These are phyloP conservation scores for Pythium plurisporium DNA, from an alignment of 352 stramenopile species.

Conservation along the genomic window DNA sequence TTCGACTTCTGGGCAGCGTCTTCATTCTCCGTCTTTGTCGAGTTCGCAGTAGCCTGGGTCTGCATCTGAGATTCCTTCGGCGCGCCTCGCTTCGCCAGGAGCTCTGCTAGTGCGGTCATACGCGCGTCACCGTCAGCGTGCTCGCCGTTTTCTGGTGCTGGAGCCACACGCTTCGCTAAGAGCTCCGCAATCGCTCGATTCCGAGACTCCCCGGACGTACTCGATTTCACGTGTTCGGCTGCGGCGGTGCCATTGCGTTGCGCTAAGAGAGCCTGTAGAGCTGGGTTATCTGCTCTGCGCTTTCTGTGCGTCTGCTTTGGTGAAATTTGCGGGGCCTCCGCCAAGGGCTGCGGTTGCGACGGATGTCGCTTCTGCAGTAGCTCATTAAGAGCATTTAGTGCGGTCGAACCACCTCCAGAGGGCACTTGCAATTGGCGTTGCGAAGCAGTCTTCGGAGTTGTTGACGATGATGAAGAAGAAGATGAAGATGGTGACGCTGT, in stretches of 20 bases:
- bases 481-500: slow-evolving; percentile 11
- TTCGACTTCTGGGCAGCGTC: slow-evolving; percentile 8
- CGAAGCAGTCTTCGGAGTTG: slow-evolving; percentile 2
- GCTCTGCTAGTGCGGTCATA: slow-evolving; percentile 23
- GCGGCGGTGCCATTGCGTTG: slow-evolving; percentile 6
- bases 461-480: slow-evolving; percentile 12
- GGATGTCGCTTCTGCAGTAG: slow-evolving; percentile 14
- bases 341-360: background rate
- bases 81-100: slow-evolving; percentile 23
- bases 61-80: slow-evolving; percentile 5
- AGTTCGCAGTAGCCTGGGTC: too few species aligned
- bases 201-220: background rate
- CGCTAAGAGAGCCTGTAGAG: slow-evolving; percentile 12
- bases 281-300: slow-evolving; percentile 15
- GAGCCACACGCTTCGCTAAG: slow-evolving; percentile 10
- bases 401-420: background rate
- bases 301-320: slow-evolving; percentile 4
- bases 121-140: background rate
- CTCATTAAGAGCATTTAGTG: slow-evolving; percentile 16
- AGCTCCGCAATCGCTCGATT: slow-evolving; percentile 15
- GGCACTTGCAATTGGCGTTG: slow-evolving; percentile 7
- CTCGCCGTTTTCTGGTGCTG: background rate
- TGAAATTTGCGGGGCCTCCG: background rate
- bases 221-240: background rate
- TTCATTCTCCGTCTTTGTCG: background rate